Evolutionary conservation across 2,329 filamentous ascomycete species (phyloP), one percentile per base, ranked within the genome.

Genomic region (Nemania serpens): DNA sequence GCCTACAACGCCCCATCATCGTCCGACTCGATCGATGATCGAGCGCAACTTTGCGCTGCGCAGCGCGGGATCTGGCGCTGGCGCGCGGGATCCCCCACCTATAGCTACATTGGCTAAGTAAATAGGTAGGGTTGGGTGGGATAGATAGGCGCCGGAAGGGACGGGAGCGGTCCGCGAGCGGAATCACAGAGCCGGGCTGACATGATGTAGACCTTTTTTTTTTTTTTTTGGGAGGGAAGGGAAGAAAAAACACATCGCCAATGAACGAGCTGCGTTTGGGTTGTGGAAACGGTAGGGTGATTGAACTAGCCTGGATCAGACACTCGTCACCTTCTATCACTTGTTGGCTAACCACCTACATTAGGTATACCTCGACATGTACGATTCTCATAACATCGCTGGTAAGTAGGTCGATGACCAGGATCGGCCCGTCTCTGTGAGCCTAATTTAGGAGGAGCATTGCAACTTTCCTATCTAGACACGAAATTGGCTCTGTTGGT

Each of bases 391-490:
- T 47, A 43, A 39, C 33, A 29, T 29, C 4, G 25, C 25, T 29
- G 29, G 13, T 46, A 17, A 33, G 18, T 13, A 47, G 34, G 33
- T 12, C 15, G 17, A 20, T 47, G 46, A 29, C 25, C 25, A 29
- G 52, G 52, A 52, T 56, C 52, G 11, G 20, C 6, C 25, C 7
- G 39, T 17, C 15, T 43, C 1, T 3, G 45, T 22, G 33, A 3
- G 10, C 12, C 1, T 48, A 7, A 36, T 45, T 45, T 20, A 39
- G 33, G 55, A 39, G 29, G 41, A 52, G 33, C 39, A 42, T 37
- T 53, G 58, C 48, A 37, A 51, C 47, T 45, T 46, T 34, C 57
- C 20, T 34, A 41, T 6, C 13, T 37, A 5, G 34, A 45, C 18
- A 17, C 12, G 10, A 6, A 43, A 22, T 29, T 29, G 25, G 3